Evolutionary conservation across 2,329 filamentous ascomycete species (phyloP), one percentile per base, ranked within the genome.

Genomic region (Ceratocystis variospora): DNA sequence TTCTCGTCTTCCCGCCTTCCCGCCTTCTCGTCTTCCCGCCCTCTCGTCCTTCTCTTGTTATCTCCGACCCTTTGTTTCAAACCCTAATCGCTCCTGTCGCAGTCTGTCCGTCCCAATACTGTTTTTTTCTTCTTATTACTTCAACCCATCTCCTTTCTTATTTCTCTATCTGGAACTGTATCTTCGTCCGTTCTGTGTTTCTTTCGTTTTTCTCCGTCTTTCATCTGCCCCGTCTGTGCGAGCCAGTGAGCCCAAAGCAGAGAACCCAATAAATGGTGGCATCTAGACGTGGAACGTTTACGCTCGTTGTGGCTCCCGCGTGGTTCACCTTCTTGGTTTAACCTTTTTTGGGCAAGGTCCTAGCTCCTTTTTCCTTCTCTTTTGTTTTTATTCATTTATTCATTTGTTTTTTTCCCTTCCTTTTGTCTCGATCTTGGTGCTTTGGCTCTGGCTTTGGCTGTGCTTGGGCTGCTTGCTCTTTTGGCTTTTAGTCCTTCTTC

Each of bases 261-360:
- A 25, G 48, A 28, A 15, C 25, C 48, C 25, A 31, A 15, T 57
- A 2, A 59, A n/a, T 59, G 31, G 55, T 59, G 55, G 55, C 53
- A 57, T 28, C 31, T 57, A 17, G 12, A 55, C 50, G 46, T 48
- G 17, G 46, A 19, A 50, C 28, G 53, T 57, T 57, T 33, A 33
- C 15, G 55, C 33, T 59, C 28, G 25, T 19, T 31, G 25, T 31
- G 55, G 15, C 31, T 37, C 55, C 28, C 55, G 55, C 28, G 28
- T 59, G 53, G 53, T 57, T 57, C 53, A 4, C 55, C n/a, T 37
- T 59, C 55, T 33, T 22, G 55, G 55, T 59, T 59, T 59, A 59
- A 59, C 55, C 55, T 59, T 59, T 37, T 59, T 19, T 28, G 55
- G 55, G 25, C 28, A 59, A 59, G 55, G 31, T 59, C 55, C 55